Base-by-base conservation (phyloP, 31 red algal species). In the Endocladia muricata region DNA sequence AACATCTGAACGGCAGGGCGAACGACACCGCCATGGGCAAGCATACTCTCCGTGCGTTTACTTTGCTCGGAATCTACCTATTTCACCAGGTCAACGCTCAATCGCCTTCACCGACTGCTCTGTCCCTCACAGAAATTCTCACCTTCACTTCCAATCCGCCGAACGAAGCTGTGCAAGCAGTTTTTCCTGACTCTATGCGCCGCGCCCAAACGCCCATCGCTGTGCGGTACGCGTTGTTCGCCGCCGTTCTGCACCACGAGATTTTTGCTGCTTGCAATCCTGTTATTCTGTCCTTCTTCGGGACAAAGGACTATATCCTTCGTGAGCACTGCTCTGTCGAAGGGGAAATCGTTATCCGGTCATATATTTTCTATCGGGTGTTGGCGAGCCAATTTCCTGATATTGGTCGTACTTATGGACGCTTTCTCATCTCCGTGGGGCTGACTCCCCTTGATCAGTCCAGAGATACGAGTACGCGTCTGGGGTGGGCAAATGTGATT, bases 401-500 rank as follows among this genome's bases (percentile, higher is more conserved):
- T 21, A 61, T 68, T 38, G 76, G 43, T 30, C 15, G 4, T 32
- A 52, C 39, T 48, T 81, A 63, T 58, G 39, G 28, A 26, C 37
- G 25, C 7, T 68, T 67, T 35, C 63, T 81, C 8, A 32, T 55
- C 2, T 1, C 11, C 9, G 63, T 37, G 4, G 77, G 77, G 4
- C 61, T 81, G 29, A 17, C 39, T 28, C 32, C 38, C 3, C 43
- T 64, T n/a, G 38, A 64, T 39, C 41, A 22, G 0, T 78, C 77
- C 15, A 63, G 33, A 33, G 77, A 81, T 40, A 32, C 41, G 28
- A 81, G 43, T 37, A 69, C 77, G 8, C 42, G 47, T 13, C 19
- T 69, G 23, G 77, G 77, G n/a, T 67, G 61, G 77, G 77, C 48
- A 2, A 61, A 64, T 37, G 22, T 40, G 23, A 64, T 43, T 39